These are phyloP conservation scores for Boletellus emodensis DNA, from an alignment of 768 basidiomycete species.

Conservation along the genomic window DNA sequence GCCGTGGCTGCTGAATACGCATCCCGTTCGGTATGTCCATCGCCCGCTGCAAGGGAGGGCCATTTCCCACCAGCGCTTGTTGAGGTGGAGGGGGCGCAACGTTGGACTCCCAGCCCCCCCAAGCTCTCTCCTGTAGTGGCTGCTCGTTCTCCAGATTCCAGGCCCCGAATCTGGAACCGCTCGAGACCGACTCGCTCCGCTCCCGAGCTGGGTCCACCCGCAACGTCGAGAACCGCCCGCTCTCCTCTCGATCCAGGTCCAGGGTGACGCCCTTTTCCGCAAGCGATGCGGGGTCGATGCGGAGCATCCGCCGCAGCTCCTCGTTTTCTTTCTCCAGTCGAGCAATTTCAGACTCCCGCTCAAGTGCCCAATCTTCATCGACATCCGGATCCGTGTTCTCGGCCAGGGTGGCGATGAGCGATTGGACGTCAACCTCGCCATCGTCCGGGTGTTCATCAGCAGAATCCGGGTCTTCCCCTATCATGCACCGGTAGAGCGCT, in stretches of 20 bases:
- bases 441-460: constrained; percentile 27
- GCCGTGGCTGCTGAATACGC: constrained; percentile 51
- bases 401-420: constrained; percentile 43
- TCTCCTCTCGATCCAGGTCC: constrained; percentile 46
- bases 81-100: constrained; percentile 29
- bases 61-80: constrained; percentile 20
- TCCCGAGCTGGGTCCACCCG: constrained; percentile 20
- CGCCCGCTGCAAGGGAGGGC: constrained; percentile 40
- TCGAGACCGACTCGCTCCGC: constrained; percentile 26
- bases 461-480: constrained; percentile 49
- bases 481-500: constrained; percentile 66
- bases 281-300: constrained; percentile 61
- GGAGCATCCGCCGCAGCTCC: constrained; percentile 67
- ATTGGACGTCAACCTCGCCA: constrained; percentile 39
- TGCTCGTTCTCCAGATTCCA: constrained; percentile 32
- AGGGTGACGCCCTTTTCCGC: constrained; percentile 49
- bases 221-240: constrained; percentile 30
- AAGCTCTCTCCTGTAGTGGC: constrained; percentile 20
- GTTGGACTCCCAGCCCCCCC: constrained; percentile 29
- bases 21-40: constrained; percentile 51
- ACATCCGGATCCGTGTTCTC: constrained; percentile 36
- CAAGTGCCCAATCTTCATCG: constrained; percentile 78
- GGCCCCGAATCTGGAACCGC: constrained; percentile 18
- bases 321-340: constrained; percentile 83
- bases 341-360: constrained; percentile 82